These are phyloP conservation scores for Wickerhamiella nectarea DNA, from an alignment of 805 yeast genomes.

Conservation along the genomic window DNA sequence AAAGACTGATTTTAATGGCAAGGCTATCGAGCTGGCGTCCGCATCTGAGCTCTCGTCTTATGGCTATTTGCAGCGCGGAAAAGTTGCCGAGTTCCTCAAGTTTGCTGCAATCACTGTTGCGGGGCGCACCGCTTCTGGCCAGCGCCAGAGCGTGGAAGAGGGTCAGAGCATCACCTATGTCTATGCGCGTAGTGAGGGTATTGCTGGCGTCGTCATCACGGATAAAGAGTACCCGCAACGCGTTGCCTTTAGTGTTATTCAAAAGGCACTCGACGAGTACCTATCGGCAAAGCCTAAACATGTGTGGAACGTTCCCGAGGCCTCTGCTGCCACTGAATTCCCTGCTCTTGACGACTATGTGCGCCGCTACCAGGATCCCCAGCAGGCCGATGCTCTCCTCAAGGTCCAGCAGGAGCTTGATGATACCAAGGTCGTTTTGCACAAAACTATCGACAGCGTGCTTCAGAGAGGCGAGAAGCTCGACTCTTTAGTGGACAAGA, in stretches of 20 bases:
- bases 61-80: constrained; percentile 72
- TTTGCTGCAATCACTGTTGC: constrained; percentile 87
- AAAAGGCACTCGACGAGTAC: constrained; percentile 84
- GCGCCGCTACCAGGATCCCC: constrained; percentile 85
- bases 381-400: constrained; percentile 93
- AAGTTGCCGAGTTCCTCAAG: constrained; percentile 86
- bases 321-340: constrained; percentile 37
- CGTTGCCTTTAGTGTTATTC: constrained; percentile 86
- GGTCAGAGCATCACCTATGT: constrained; percentile 85
- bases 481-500: constrained; percentile 86
- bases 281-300: constrained; percentile 53
- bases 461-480: constrained; percentile 92
- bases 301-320: constrained; percentile 42
- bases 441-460: constrained; percentile 88
- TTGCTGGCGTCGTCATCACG: constrained; percentile 81
- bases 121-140: constrained; percentile 74
- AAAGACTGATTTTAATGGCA: constrained; percentile 43
- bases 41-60: constrained; percentile 76
- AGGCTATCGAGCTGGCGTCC: constrained; percentile 61
- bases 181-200: constrained; percentile 76
- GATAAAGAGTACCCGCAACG: constrained; percentile 95
- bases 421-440: constrained; percentile 91
- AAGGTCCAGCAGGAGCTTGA: constrained; percentile 95
- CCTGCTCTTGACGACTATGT: constrained; percentile 56
- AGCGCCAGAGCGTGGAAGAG: constrained; percentile 90